These are phyloP conservation scores for Hansenula lynferdii DNA, from an alignment of 1,139 yeast species.

Conservation along the genomic window DNA sequence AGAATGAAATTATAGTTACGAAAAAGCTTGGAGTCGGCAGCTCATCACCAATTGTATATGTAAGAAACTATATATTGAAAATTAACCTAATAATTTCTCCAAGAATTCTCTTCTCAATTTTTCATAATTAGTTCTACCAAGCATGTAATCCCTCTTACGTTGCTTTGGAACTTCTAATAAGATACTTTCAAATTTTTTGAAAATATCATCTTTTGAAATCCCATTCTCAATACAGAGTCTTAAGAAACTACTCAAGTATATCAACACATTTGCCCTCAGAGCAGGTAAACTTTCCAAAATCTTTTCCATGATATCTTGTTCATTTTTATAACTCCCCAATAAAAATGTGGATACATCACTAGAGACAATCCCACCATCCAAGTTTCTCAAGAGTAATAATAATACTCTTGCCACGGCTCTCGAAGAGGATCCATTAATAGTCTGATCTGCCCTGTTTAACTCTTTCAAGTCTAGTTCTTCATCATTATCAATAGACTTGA, in stretches of 20 bases:
- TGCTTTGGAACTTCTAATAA: constrained; percentile 26
- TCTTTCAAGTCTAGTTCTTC: constrained; percentile 17
- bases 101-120: constrained; percentile 24
- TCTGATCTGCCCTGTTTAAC: constrained; percentile 11
- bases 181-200: constrained; percentile 25
- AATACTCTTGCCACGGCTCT: constrained; percentile 24
- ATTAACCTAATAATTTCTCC: constrained; percentile 15
- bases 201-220: constrained; percentile 11
- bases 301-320: constrained; percentile 16
- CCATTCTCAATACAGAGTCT: constrained; percentile 27
- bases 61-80: no score
- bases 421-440: constrained; percentile 19
- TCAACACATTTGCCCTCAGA: constrained; percentile 34
- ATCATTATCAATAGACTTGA: constrained; percentile 21
- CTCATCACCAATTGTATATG: no score
- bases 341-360: constrained; percentile 26
- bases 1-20: no score
- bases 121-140: constrained; percentile 20
- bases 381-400: constrained; percentile 27
- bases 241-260: constrained; percentile 33
- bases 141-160: constrained; percentile 17
- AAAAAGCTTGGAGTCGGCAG: no score
- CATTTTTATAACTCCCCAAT: constrained; percentile 11
- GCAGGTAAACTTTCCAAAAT: constrained; percentile 34
- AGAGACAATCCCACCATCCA: constrained; percentile 37